phyloP scores from a whole-genome alignment of 2,329 filamentous ascomycete genomes.

The Furcasterigmium sp. region DNA sequence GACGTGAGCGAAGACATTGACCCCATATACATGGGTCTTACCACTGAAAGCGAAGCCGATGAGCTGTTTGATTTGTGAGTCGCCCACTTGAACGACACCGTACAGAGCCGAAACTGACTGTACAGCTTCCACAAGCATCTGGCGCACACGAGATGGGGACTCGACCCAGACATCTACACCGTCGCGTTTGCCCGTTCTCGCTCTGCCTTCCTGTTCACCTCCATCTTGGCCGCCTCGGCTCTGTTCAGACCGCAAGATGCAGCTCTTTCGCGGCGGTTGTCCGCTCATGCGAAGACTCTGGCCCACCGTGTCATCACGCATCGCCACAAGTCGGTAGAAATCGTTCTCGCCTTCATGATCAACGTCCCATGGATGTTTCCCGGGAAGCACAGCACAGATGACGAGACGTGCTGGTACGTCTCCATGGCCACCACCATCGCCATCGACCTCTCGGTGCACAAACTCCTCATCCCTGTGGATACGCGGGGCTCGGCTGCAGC shows the following conservation, averaged over 20 bases:
- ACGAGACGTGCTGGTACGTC: constrained; percentile 68
- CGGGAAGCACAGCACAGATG: constrained; percentile 62
- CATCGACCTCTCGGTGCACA: constrained; percentile 64
- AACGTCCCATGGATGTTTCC: constrained; percentile 73
- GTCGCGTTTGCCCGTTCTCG: constrained; percentile 59
- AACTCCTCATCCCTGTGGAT: constrained; percentile 54
- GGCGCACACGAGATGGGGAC: constrained; percentile 69
- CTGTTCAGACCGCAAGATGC: constrained; percentile 60
- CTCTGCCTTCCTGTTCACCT: constrained; percentile 68
- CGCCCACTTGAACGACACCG: no score
- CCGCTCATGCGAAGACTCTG: constrained; percentile 57
- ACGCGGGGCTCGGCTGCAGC: constrained; percentile 37
- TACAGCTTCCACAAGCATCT: constrained; percentile 63
- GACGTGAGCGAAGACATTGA: constrained; percentile 62
- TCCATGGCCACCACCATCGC: constrained; percentile 65
- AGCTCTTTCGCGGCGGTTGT: constrained; percentile 60
- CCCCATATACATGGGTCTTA: constrained; percentile 64
- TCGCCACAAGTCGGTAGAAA: constrained; percentile 65
- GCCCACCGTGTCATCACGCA: constrained; percentile 57
- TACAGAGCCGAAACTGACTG: background rate
- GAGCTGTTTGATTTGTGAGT: constrained; percentile 60
- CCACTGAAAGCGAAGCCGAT: constrained; percentile 59
- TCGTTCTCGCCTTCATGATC: constrained; percentile 69
- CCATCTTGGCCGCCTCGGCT: constrained; percentile 62
- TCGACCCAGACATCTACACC: constrained; percentile 63